Percentiles rank a stretch among this genome's conserved stretches.
phyloP scores from a whole-genome alignment of 495 filamentous ascomycete species.

The Aspergillus heteromorphus region DNA sequence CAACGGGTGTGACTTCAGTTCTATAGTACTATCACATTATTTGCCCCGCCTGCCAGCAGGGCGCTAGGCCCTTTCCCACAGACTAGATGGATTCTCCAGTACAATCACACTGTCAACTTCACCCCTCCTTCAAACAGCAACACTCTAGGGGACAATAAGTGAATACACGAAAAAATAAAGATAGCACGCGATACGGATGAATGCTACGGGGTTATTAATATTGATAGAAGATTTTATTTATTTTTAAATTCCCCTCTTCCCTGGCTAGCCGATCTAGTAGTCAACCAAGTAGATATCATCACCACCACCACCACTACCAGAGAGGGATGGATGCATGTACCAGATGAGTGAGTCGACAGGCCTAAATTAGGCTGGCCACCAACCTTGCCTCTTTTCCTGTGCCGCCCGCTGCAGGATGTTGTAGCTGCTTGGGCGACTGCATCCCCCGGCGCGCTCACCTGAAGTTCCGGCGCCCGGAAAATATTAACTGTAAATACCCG shows the following conservation, averaged over 20 bases:
- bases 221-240: too few relatives aligned
- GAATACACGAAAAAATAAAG: neutral
- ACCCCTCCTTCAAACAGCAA: neutral
- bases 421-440: conserved; percentile 3
- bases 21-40: conserved; percentile 2
- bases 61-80: neutral
- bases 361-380: neutral
- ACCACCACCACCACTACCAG: too few relatives aligned
- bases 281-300: too few relatives aligned
- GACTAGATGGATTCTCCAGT: too few relatives aligned
- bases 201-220: too few relatives aligned
- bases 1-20: neutral
- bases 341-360: too few relatives aligned
- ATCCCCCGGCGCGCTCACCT: conserved; percentile 1
- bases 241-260: too few relatives aligned
- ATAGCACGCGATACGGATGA: too few relatives aligned
- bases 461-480: conserved; percentile 18
- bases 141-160: neutral
- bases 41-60: conserved; percentile 9
- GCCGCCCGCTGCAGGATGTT: neutral
- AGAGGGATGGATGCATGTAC: too few relatives aligned
- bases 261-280: too few relatives aligned
- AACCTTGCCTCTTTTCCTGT: neutral
- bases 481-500: conserved; percentile 29
- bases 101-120: neutral